Base-by-base conservation (phyloP, 1,139 yeast species). In the Candida sp. region DNA sequence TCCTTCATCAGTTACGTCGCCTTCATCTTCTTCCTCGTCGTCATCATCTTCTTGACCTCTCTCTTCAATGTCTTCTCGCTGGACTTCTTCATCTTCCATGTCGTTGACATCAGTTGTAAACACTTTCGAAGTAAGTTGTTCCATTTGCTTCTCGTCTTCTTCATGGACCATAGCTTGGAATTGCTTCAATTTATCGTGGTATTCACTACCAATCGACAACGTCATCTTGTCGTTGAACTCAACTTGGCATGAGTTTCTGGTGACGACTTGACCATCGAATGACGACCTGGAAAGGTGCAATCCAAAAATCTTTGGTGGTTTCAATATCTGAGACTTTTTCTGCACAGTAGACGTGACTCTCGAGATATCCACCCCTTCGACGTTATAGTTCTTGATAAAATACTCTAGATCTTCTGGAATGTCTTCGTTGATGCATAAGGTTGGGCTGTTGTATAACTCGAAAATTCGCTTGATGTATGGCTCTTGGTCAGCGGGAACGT, bases 261-360 rank as follows among this genome's bases (percentile, higher is more conserved):
- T 78, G 2, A 89, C 84, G 30, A 81, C 83, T 47, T 83, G 82
- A n/a, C 90, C 92, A 49, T 83, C 80, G 63, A 81, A 92, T 37
- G 88, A 79, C 0, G 97, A 91, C 59, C 98, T 77, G 4, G 97
- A 90, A 48, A 93, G 72, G 65, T 93, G 98, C 22, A 93, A 71
- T 0, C 90, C 83, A 54, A 92, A 75, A 9, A 90, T 75, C 49
- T 81, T 77, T 0, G 98, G 97, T 3, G 92, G 82, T 54, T 80
- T 78, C 39, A 83, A 76, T 43, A 90, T 80, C 42, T 79, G 78
- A 0, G 87, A 83, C 54, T 80, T 81, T 60, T 89, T 86, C 47
- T 84, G 79, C 3, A 92, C 92, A 0, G 87, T 83, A 0, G 94
- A 81, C 12, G 84, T 82, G 4, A 85, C 64, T 30, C 66, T 66